Conservation (phyloP, 2,329 filamentous ascomycete genomes). For the Fusarium metavorans region DNA sequence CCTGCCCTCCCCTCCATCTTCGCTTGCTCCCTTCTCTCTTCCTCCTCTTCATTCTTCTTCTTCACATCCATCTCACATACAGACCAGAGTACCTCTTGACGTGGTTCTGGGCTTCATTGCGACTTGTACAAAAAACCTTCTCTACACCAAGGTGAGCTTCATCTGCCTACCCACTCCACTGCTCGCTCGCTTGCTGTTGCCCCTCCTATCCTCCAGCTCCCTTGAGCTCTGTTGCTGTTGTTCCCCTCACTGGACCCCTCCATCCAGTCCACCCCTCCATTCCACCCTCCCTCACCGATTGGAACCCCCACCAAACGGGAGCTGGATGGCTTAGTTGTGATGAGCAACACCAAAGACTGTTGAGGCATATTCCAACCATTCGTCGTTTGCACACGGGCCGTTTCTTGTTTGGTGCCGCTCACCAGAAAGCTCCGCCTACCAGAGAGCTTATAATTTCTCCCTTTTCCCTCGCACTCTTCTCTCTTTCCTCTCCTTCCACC, state of each 20-base stretch:
- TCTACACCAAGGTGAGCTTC: conserved; percentile 38
- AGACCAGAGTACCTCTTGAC: conserved; percentile 25
- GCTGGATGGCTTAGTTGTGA: conserved; percentile 42
- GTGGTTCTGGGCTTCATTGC: conserved; percentile 28
- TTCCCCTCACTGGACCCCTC: conserved; percentile 22
- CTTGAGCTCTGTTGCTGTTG: background rate
- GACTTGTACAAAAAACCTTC: conserved; percentile 24
- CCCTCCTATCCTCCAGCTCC: conserved; percentile 7
- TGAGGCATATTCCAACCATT: conserved; percentile 45
- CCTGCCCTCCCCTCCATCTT: conserved; percentile 25
- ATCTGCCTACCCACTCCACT: conserved; percentile 23
- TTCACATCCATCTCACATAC: conserved; percentile 15
- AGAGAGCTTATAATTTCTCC: conserved; percentile 17
- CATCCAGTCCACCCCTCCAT: conserved; percentile 19
- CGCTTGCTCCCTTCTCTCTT: conserved; percentile 9
- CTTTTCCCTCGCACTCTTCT: conserved; percentile 22
- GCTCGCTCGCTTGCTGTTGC: conserved; percentile 25
- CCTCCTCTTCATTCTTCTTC: conserved; percentile 29
- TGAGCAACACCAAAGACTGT: conserved; percentile 43
- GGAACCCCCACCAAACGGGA: conserved; percentile 42
- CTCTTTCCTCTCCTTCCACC: conserved; percentile 17
- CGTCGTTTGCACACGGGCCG: conserved; percentile 30
- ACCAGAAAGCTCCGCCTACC: conserved; percentile 29
- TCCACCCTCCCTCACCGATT: conserved; percentile 38
- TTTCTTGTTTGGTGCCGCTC: conserved; percentile 19